Evolutionary conservation across 345 rosid species (phyloP).

Genomic region (Kandelia obovata): DNA sequence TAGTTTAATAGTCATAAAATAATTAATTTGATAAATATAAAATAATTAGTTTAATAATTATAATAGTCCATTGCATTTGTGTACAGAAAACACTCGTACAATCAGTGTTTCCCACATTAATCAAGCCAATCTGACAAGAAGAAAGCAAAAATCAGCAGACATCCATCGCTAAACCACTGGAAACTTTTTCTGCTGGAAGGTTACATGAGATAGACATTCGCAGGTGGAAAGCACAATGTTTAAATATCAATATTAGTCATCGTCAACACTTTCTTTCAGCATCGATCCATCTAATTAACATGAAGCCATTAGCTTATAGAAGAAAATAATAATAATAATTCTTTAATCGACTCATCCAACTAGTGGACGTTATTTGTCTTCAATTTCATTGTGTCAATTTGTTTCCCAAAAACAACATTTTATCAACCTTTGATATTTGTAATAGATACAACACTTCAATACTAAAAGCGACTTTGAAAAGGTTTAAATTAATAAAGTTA

Average conservation of each 20-base stretch:
- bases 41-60: no score
- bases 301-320: not conserved
- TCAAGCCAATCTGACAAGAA: not conserved
- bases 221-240: constrained; percentile 28
- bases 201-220: constrained; percentile 21
- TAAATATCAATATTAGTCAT: constrained; percentile 9
- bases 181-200: constrained; percentile 5
- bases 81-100: constrained; percentile 17
- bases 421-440: not conserved
- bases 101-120: no score
- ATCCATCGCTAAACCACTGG: constrained; percentile 7
- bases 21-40: no score
- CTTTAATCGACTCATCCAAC: constrained; percentile 15
- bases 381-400: not conserved
- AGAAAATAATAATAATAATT: not conserved
- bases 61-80: constrained; percentile 18
- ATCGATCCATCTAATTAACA: constrained; percentile 8
- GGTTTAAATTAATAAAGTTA: no score
- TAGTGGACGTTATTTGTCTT: not conserved
- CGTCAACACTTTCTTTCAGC: constrained; percentile 20
- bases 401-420: constrained; percentile 3
- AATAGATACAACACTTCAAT: no score
- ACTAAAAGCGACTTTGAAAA: no score
- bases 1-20: no score
- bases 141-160: constrained; percentile 9